phyloP scores from a whole-genome alignment of 805 yeast species.

The Candida sphagnicola region DNA sequence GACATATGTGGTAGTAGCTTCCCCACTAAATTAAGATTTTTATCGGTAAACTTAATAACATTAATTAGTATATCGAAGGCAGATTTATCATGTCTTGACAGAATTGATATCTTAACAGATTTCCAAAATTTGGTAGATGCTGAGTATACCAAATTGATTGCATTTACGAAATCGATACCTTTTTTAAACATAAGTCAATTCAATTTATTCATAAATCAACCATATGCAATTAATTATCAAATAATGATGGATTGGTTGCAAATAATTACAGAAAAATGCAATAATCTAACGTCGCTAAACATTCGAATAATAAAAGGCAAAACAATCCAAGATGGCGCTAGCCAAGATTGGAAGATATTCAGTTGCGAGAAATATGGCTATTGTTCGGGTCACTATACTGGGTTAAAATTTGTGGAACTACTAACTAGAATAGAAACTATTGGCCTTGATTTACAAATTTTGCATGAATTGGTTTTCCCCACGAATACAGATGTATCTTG shows the following conservation, averaged over 20 bases:
- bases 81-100: slow-evolving; percentile 3
- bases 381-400: slow-evolving; percentile 3
- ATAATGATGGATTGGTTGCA: slow-evolving; percentile 3
- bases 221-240: slow-evolving; percentile 5
- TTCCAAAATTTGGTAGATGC: slow-evolving; percentile 11
- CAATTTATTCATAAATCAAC: slow-evolving; percentile 7
- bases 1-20: background rate
- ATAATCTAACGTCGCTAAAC: background rate
- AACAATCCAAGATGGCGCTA: background rate
- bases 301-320: background rate
- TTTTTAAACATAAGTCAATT: slow-evolving; percentile 3
- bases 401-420: slow-evolving; percentile 4
- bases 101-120: slow-evolving; percentile 19
- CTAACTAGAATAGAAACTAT: slow-evolving; percentile 3
- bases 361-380: slow-evolving; percentile 3
- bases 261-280: background rate
- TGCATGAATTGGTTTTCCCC: slow-evolving; percentile 6
- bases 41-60: slow-evolving; percentile 16
- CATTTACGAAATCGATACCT: background rate
- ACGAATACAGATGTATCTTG: background rate
- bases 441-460: slow-evolving; percentile 12
- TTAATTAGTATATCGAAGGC: slow-evolving; percentile 1
- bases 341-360: slow-evolving; percentile 3
- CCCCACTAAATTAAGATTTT: slow-evolving; percentile 5
- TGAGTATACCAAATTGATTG: slow-evolving; percentile 5